These are phyloP conservation scores for Fusarium sp. DNA, from an alignment of 2,329 filamentous ascomycete species.

Conservation along the genomic window DNA sequence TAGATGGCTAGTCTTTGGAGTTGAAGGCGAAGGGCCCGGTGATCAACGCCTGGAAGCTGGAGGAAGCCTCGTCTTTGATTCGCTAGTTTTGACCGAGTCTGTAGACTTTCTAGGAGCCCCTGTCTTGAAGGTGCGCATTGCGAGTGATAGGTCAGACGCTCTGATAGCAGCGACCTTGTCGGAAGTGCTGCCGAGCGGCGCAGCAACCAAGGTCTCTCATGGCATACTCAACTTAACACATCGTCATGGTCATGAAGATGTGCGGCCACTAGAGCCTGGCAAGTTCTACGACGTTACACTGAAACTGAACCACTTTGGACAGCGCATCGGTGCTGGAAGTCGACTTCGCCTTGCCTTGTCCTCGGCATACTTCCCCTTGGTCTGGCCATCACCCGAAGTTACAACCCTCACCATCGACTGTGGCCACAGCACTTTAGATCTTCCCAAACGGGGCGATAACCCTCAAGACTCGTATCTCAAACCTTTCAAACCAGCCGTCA, in stretches of 20 bases:
- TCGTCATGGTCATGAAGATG: not conserved
- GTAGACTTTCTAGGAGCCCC: not conserved
- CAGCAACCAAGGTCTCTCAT: not conserved
- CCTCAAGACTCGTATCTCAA: not conserved
- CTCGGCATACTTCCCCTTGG: not conserved
- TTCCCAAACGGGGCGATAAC: not conserved
- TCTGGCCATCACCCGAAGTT: slow-evolving; percentile 3
- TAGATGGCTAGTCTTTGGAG: not conserved
- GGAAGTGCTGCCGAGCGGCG: not conserved
- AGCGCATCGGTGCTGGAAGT: not conserved
- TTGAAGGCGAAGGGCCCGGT: not conserved
- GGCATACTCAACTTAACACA: slow-evolving; percentile 4
- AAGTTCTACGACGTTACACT: not conserved
- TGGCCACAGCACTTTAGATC: not conserved
- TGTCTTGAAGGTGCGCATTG: not conserved
- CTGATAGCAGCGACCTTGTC: not conserved
- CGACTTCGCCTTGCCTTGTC: not conserved
- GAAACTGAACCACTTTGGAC: not conserved
- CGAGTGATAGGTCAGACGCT: not conserved
- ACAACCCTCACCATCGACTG: not conserved
- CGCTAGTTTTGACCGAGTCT: not conserved
- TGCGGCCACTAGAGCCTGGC: not conserved
- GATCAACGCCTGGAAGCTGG: slow-evolving; percentile 5
- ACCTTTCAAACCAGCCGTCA: not conserved
- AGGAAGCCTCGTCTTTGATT: not conserved